Percentiles rank a stretch among this genome's conserved stretches.
Evolutionary conservation across 371 early-diverging fungal genomes (phyloP).

Genomic region (Mortierella sp.): DNA sequence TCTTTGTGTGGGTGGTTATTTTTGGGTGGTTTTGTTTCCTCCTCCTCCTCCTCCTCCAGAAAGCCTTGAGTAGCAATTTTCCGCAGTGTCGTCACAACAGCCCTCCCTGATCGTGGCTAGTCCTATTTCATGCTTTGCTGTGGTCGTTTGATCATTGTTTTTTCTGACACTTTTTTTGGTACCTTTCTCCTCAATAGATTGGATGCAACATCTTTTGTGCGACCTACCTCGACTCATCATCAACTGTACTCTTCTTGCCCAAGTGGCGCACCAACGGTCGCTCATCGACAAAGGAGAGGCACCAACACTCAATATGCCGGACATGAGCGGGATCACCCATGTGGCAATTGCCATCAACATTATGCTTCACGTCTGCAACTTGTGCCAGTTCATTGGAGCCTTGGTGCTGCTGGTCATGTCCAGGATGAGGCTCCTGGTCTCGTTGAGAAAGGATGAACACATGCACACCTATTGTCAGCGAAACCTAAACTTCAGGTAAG

Average conservation of each 20-base stretch:
- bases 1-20: neutral
- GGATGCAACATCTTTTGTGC: constrained; percentile 50
- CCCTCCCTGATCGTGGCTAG: no score
- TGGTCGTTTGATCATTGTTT: neutral
- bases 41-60: no score
- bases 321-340: constrained; percentile 37
- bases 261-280: constrained; percentile 40
- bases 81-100: no score
- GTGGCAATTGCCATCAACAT: constrained; percentile 40
- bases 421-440: constrained; percentile 26
- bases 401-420: constrained; percentile 33
- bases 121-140: no score
- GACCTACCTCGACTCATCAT: constrained; percentile 44
- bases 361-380: constrained; percentile 44
- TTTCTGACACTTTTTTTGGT: neutral
- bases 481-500: constrained; percentile 46
- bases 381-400: constrained; percentile 34
- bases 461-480: constrained; percentile 48
- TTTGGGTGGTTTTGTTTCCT: constrained; percentile 1
- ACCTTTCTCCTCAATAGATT: constrained; percentile 15
- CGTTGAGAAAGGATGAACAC: constrained; percentile 45
- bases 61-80: no score
- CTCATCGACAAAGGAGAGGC: constrained; percentile 17
- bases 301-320: constrained; percentile 36
- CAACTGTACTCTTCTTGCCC: constrained; percentile 39